These are phyloP conservation scores for Anthracocystis panici-leucophaei DNA, from an alignment of 1,284 basidiomycete genomes.

Conservation along the genomic window DNA sequence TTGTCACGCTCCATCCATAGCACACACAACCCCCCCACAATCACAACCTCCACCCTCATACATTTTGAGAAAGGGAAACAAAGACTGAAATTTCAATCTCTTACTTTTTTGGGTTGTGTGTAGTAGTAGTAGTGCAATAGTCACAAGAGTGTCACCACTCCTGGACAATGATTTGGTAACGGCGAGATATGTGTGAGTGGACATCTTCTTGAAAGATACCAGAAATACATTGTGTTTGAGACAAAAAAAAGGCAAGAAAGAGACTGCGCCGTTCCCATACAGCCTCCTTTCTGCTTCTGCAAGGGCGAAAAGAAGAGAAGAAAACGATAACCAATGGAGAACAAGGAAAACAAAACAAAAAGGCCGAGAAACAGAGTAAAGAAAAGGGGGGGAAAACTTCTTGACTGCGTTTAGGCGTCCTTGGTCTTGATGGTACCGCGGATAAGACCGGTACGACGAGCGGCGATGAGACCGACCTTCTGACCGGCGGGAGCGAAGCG, in stretches of 20 bases:
- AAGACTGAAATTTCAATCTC: not conserved
- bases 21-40: no score
- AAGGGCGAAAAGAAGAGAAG: not conserved
- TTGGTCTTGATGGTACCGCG: constrained; percentile 68
- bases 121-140: constrained; percentile 4
- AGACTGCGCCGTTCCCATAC: constrained; percentile 32
- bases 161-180: constrained; percentile 10
- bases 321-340: constrained; percentile 2
- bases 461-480: constrained; percentile 70
- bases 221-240: constrained; percentile 21
- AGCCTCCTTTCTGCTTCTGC: constrained; percentile 1
- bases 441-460: constrained; percentile 69
- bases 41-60: no score
- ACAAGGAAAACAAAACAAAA: not conserved
- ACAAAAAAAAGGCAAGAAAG: not conserved
- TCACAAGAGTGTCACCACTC: not conserved
- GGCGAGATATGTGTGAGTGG: constrained; percentile 11
- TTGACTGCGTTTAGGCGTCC: constrained; percentile 51
- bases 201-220: not conserved
- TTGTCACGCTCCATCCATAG: no score
- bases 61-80: not conserved
- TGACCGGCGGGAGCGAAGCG: constrained; percentile 65
- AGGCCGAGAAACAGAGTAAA: not conserved
- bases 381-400: not conserved
- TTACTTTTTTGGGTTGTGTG: constrained; percentile 8